A percentile compares a stretch with the other conserved stretches of the same genome.
Conservation (phyloP, 371 early-diverging fungal species). For the Mucor ambiguus region DNA sequence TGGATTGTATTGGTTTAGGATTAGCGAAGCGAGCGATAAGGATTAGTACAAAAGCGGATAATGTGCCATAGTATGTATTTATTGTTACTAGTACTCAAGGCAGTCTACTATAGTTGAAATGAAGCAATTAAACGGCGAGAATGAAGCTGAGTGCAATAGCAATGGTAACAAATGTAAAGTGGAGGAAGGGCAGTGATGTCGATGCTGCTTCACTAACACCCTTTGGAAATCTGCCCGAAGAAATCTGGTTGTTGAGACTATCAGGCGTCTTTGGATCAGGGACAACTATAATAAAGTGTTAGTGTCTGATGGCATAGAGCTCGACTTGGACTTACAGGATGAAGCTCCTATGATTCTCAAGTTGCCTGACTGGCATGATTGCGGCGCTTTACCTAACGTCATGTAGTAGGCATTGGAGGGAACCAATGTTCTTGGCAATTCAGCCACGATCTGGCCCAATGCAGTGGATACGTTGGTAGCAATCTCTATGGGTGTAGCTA, state of each 20-base stretch:
- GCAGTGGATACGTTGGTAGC: conserved; percentile 19
- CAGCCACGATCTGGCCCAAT: conserved; percentile 5
- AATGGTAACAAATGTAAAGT: neutral
- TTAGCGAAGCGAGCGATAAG: conserved; percentile 64
- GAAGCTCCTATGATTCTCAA: conserved; percentile 22
- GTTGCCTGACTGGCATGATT: conserved; percentile 26
- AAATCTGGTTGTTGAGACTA: conserved; percentile 9
- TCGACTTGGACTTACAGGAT: neutral
- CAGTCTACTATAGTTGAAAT: neutral
- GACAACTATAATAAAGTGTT: neutral
- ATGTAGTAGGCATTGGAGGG: conserved; percentile 33
- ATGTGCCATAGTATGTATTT: conserved; percentile 80
- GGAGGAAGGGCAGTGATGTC: neutral
- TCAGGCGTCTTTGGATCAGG: conserved; percentile 15
- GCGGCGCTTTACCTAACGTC: conserved; percentile 24
- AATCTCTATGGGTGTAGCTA: conserved; percentile 10
- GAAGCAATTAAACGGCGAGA: neutral
- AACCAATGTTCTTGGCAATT: conserved; percentile 17
- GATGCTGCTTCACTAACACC: neutral
- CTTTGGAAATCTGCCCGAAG: conserved; percentile 17
- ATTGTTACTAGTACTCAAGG: neutral
- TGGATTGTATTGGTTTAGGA: conserved; percentile 45
- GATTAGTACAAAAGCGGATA: conserved; percentile 67
- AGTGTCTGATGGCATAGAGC: too few species aligned
- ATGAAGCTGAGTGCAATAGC: neutral